Percentiles rank a stretch among this genome's conserved stretches.
These are phyloP conservation scores for Mesembryanthemum crystallinum DNA, from an alignment of 148 eudicot genomes.

Conservation along the genomic window DNA sequence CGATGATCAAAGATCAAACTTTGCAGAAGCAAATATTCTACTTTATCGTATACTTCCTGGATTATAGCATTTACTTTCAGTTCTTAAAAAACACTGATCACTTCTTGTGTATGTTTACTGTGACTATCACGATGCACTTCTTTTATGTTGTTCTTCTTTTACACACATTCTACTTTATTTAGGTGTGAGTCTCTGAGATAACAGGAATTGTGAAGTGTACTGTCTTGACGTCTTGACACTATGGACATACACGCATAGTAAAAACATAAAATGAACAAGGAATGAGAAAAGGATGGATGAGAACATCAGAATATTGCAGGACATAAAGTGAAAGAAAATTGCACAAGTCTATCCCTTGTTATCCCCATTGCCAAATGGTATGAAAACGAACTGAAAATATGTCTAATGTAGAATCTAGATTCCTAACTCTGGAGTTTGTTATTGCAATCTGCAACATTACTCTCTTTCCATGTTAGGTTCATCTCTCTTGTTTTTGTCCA, in stretches of 20 bases:
- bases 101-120: too few species aligned
- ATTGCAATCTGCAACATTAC: not conserved
- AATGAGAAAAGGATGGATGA: conserved; percentile 1
- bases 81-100: too few species aligned
- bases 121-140: too few species aligned
- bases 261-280: not conserved
- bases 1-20: too few species aligned
- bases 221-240: not conserved
- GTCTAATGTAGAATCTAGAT: not conserved
- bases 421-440: not conserved
- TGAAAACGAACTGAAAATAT: not conserved
- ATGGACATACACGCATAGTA: not conserved
- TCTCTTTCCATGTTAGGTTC: not conserved
- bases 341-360: not conserved
- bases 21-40: too few species aligned
- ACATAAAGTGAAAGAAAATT: not conserved
- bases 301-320: not conserved
- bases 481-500: not conserved
- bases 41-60: too few species aligned
- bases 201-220: not conserved
- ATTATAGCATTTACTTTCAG: too few species aligned
- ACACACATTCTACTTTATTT: not conserved
- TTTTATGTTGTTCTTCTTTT: too few species aligned
- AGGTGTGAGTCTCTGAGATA: too few species aligned
- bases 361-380: not conserved